Base-by-base conservation (phyloP, 805 yeast species). In the Candida berthetii region DNA sequence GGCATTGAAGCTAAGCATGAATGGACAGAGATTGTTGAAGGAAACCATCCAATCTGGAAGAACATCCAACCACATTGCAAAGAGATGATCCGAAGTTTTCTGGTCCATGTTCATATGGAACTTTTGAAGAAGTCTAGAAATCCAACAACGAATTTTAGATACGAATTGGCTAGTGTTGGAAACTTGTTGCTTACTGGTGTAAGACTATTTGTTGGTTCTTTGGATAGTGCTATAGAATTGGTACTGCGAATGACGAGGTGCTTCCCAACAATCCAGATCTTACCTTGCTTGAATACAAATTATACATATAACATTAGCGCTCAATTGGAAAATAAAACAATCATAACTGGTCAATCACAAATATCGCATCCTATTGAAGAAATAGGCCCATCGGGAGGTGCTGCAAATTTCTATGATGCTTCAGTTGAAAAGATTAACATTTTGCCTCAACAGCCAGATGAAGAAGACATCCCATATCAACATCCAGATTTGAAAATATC, bases 261-360 rank as follows among this genome's bases (percentile, higher is more conserved):
- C 18, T 74, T 76, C n/a, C 55, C 71, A 2, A 57, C 60, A 6
- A 64, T 72, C 3, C 69, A 74, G 34, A 87, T 89, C 2, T 58
- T 86, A 6, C 96, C 96, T 0, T 88, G 95, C 46, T 66, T 89
- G 32, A 87, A 85, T 54, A 85, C 96, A 8, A 86, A 83, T 52
- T 85, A 85, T 64, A 80, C 90, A 14, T 86, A 87, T 49, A 95
- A 89, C 53, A 88, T 90, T 22, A 80, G 91, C 38, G 96, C 96
- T 0, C 50, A 74, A 24, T 66, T 90, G 35, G 64, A 66, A 28
- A 76, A 86, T 59, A 96, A 95, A 3, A 67, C 73, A 4, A 68
- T 83, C 2, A 81, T 90, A 29, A 83, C 90, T 0, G 98, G 98
- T 11, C 98, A 90, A 59, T 82, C 91, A 3, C 96, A 89, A 55